Base-by-base conservation (phyloP, 2,329 filamentous ascomycete genomes). In the Penicillium sp. region DNA sequence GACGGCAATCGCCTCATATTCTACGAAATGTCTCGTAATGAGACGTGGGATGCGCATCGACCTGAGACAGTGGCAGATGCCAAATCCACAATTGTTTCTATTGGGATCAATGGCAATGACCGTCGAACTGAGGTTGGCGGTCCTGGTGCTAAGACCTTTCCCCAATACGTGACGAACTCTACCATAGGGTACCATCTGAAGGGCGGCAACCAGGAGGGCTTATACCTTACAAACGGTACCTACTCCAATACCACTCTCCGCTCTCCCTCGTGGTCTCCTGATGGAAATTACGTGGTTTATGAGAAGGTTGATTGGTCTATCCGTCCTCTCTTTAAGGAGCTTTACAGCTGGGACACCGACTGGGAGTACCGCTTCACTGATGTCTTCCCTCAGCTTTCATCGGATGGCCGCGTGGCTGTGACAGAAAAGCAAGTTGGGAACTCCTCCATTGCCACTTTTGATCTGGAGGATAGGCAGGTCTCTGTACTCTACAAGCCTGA, bases 301-400 rank as follows among this genome's bases (percentile, higher is more conserved):
- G 61, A 66, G 29, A 63, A 62, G 39, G 56, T 53, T 2, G 57
- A 48, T 16, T 75, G 68, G 65, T 58, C 65, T 4, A 60, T 65
- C 10, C 74, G 74, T 4, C 61, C 70, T 1, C 67, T 72, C 50
- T 71, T 72, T 11, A 74, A 74, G 60, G 40, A 65, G 40, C 66
- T 78, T 6, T 78, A 72, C 58, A 72, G 69, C 58, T 78, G 69
- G 69, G 72, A 78, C 40, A 35, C 40, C 7, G 71, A 76, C 5
- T 78, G 70, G 70, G 76, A 78, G 5, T 78, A 78, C 56, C 71
- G 73, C 20, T 76, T 75, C 66, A 76, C 70, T 43, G 76, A 78
- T 50, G 73, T 78, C 3, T 78, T 78, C 62, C 76, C 76, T 1
- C 62, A 70, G 43, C 58, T 73, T 16, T 62, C 61, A 3, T 66